These are phyloP conservation scores for Setomelanomma holmii DNA, from an alignment of 2,329 filamentous ascomycete species.

Conservation along the genomic window DNA sequence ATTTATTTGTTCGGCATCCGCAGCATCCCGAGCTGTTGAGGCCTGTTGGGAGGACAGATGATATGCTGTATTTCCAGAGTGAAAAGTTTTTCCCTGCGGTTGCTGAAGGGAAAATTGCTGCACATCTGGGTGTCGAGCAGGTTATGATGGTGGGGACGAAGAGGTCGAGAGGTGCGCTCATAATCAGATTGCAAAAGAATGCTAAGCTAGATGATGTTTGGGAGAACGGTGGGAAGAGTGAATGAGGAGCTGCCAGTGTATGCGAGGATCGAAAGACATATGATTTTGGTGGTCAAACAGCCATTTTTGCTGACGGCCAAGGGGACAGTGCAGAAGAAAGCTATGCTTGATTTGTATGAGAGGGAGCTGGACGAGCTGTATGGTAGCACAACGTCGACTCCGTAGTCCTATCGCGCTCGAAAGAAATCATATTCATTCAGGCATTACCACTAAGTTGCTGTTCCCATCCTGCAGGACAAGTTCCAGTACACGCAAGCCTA, in stretches of 20 bases:
- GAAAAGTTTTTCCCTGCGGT: slow-evolving; percentile 31
- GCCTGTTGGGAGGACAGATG: slow-evolving; percentile 29
- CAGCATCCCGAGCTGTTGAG: slow-evolving; percentile 15
- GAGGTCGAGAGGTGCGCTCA: slow-evolving; percentile 35
- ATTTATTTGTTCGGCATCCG: slow-evolving; percentile 24
- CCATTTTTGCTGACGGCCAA: slow-evolving; percentile 57
- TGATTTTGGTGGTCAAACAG: slow-evolving; percentile 54
- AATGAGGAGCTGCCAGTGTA: slow-evolving; percentile 53
- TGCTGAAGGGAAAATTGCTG: slow-evolving; percentile 28
- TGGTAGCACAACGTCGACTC: not conserved
- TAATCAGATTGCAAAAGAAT: slow-evolving; percentile 28
- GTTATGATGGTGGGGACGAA: slow-evolving; percentile 42
- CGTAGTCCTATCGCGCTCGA: too few relatives aligned
- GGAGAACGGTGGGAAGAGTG: slow-evolving; percentile 52
- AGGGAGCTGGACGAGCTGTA: slow-evolving; percentile 16
- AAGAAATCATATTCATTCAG: too few relatives aligned
- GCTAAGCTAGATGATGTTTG: slow-evolving; percentile 54
- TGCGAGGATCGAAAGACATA: slow-evolving; percentile 52
- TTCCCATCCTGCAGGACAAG: slow-evolving; percentile 30
- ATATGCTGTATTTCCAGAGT: slow-evolving; percentile 24
- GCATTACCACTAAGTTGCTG: slow-evolving; percentile 37
- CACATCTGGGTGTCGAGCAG: slow-evolving; percentile 35
- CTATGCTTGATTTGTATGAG: slow-evolving; percentile 51
- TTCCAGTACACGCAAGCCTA: slow-evolving; percentile 33
- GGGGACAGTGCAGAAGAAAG: slow-evolving; percentile 53